Conservation (phyloP, 805 yeast species). For the Dipodascus geniculatus region DNA sequence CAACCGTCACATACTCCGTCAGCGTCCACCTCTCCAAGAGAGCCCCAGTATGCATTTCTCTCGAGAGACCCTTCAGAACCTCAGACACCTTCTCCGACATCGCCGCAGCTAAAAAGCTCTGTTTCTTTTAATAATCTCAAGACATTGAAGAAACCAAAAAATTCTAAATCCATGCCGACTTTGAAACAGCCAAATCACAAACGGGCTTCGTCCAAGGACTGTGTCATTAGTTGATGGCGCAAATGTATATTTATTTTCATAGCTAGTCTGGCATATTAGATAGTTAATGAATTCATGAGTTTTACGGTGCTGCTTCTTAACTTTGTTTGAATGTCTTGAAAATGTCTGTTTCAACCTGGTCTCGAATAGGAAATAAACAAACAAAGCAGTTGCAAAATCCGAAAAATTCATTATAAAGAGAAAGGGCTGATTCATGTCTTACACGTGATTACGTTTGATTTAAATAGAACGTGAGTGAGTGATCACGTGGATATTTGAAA, state of each 20-base stretch:
- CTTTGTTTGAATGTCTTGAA: neutral
- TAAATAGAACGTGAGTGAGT: no score
- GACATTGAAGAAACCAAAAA: neutral
- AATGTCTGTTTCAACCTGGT: neutral
- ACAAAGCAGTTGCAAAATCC: no score
- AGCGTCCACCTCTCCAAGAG: neutral
- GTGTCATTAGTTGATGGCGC: neutral
- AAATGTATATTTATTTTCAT: neutral
- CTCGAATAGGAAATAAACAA: neutral
- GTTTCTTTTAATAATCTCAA: neutral
- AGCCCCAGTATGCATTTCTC: neutral
- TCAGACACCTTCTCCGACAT: neutral
- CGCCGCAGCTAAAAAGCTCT: neutral
- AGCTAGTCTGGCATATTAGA: no score
- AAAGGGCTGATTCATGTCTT: no score
- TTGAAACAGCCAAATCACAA: constrained; percentile 1
- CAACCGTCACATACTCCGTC: neutral
- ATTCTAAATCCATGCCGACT: neutral
- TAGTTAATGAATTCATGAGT: no score
- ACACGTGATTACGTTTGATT: no score
- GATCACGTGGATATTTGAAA: no score
- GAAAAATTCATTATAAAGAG: no score
- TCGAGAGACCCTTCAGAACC: neutral
- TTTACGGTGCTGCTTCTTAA: no score
- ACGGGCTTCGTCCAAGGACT: neutral